Conservation (phyloP, 371 early-diverging fungal genomes). For the Mucor sp. region DNA sequence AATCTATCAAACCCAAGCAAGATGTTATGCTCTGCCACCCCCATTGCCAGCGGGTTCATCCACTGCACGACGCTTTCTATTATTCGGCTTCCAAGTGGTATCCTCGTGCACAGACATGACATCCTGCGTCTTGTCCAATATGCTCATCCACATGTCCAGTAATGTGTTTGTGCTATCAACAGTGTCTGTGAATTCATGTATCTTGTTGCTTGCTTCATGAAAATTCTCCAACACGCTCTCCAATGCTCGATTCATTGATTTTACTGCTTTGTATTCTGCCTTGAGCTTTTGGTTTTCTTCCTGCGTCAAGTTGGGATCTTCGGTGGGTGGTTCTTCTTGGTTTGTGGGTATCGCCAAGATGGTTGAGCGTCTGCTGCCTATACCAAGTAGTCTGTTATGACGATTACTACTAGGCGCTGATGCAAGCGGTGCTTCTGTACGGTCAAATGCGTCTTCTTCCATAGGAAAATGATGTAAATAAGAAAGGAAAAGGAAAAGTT, state of each 20-base stretch:
- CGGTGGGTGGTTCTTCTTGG: conserved; percentile 21
- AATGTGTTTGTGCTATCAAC: conserved; percentile 40
- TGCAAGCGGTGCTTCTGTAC: background rate
- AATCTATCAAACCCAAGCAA: background rate
- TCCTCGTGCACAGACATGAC: conserved; percentile 40
- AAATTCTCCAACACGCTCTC: conserved; percentile 28
- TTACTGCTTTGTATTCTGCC: conserved; percentile 31
- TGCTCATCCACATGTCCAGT: conserved; percentile 38
- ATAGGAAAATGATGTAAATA: background rate
- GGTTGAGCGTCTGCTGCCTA: conserved; percentile 13
- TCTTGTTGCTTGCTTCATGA: conserved; percentile 15
- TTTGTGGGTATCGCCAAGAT: background rate
- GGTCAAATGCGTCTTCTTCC: background rate
- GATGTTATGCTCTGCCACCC: background rate
- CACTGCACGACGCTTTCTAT: background rate
- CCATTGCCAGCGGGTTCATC: background rate
- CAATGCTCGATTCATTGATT: conserved; percentile 28
- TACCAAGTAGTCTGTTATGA: conserved; percentile 4
- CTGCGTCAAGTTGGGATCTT: conserved; percentile 34
- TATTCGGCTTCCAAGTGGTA: conserved; percentile 20
- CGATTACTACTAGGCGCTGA: background rate
- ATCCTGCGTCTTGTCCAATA: conserved; percentile 39
- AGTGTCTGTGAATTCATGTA: conserved; percentile 33
- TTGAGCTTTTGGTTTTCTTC: conserved; percentile 31
- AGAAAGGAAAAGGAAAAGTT: background rate